Percentiles rank a stretch among this genome's conserved stretches.
phyloP scores from a whole-genome alignment of 176 grass and related monocot species.

The Luzula sylvatica region DNA sequence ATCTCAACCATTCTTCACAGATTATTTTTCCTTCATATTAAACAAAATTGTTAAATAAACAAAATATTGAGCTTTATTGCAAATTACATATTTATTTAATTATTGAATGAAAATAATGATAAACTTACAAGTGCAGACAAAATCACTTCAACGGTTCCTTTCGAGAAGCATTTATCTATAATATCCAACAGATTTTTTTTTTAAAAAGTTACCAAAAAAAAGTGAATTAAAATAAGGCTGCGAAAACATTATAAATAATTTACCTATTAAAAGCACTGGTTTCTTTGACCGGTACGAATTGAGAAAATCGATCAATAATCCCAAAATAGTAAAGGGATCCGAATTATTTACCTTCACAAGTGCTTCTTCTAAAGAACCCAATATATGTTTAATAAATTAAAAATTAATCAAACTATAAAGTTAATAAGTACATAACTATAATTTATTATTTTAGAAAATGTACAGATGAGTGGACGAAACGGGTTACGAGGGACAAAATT shows the following conservation, averaged over 20 bases:
- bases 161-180: slow-evolving; percentile 92
- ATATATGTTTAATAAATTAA: too few species aligned
- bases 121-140: slow-evolving; percentile 84
- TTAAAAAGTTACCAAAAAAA: too few species aligned
- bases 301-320: slow-evolving; percentile 60
- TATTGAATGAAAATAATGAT: too few species aligned
- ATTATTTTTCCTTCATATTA: slow-evolving; percentile 58
- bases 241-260: slow-evolving; percentile 68
- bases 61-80: too few species aligned
- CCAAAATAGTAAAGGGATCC: slow-evolving; percentile 54
- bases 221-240: neutral
- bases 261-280: too few species aligned
- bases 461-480: too few species aligned
- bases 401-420: too few species aligned
- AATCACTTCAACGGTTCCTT: slow-evolving; percentile 82
- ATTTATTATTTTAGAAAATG: too few species aligned
- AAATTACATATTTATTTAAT: slow-evolving; percentile 7
- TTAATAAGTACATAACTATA: too few species aligned
- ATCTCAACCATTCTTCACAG: too few species aligned
- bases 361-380: slow-evolving; percentile 53
- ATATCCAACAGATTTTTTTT: slow-evolving; percentile 40
- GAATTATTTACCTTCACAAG: slow-evolving; percentile 53
- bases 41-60: slow-evolving; percentile 19
- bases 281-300: slow-evolving; percentile 59
- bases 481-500: too few species aligned